Conservation (phyloP, 2,329 filamentous ascomycete genomes). For the Akanthomyces dipterigenus region DNA sequence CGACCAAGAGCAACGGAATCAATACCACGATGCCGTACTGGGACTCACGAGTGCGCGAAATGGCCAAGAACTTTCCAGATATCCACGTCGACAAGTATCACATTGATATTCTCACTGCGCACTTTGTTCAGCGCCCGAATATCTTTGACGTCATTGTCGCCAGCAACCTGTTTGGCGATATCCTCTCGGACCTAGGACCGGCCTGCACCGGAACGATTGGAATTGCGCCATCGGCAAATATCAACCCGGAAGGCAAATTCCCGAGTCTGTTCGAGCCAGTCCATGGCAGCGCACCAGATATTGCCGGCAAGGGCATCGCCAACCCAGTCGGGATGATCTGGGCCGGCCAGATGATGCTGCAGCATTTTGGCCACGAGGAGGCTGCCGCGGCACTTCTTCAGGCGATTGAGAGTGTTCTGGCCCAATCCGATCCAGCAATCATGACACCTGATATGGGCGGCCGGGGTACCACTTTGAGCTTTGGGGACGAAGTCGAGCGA, state of each 20-base stretch:
- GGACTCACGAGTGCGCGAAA: slow-evolving; percentile 52
- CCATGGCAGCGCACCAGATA: slow-evolving; percentile 67
- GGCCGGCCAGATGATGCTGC: slow-evolving; percentile 48
- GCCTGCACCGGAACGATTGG: slow-evolving; percentile 65
- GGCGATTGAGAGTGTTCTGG: slow-evolving; percentile 58
- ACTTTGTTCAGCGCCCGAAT: slow-evolving; percentile 54
- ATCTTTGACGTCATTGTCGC: slow-evolving; percentile 58
- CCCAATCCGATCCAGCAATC: slow-evolving; percentile 27
- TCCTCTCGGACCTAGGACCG: slow-evolving; percentile 64
- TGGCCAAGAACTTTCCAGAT: slow-evolving; percentile 50
- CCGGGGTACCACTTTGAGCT: slow-evolving; percentile 18
- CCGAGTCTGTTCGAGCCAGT: slow-evolving; percentile 67
- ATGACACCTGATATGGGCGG: slow-evolving; percentile 28
- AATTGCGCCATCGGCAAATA: slow-evolving; percentile 63
- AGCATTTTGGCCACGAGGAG: slow-evolving; percentile 20
- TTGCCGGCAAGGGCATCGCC: slow-evolving; percentile 63
- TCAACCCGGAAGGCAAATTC: slow-evolving; percentile 50
- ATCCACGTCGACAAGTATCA: slow-evolving; percentile 58
- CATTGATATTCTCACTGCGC: slow-evolving; percentile 59
- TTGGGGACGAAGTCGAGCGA: slow-evolving; percentile 18
- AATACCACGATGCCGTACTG: slow-evolving; percentile 63
- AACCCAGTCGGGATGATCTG: slow-evolving; percentile 69
- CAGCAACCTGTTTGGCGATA: slow-evolving; percentile 58
- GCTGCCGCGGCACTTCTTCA: slow-evolving; percentile 47
- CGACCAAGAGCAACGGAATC: slow-evolving; percentile 62